A percentile compares a stretch with the other conserved stretches of the same genome.
Evolutionary conservation across 2,329 filamentous ascomycete genomes (phyloP).

Genomic region (Teratosphaeria epicoccoides): DNA sequence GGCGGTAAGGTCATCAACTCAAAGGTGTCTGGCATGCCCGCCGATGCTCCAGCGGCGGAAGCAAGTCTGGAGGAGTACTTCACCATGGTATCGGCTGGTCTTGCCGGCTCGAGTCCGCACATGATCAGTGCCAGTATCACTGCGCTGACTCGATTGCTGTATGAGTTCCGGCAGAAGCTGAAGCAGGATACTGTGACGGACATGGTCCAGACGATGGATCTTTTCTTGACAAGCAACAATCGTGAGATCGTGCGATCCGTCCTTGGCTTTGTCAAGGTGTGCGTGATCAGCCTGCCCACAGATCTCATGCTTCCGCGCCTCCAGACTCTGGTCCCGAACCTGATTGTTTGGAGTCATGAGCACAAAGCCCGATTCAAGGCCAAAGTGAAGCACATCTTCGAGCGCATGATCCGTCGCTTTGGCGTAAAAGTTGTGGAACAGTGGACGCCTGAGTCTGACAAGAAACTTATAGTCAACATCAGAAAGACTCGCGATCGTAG

Average conservation of each 20-base stretch:
- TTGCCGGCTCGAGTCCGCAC: constrained; percentile 85
- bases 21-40: constrained; percentile 76
- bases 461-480: constrained; percentile 86
- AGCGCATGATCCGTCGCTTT: constrained; percentile 86
- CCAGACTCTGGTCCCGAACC: constrained; percentile 67
- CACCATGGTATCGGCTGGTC: constrained; percentile 93
- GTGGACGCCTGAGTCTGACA: constrained; percentile 73
- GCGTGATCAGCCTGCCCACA: constrained; percentile 72
- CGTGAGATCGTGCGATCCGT: constrained; percentile 92
- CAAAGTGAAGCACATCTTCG: constrained; percentile 96
- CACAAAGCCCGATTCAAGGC: constrained; percentile 95
- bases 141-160: constrained; percentile 83
- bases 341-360: constrained; percentile 94
- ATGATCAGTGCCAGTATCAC: constrained; percentile 98
- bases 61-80: constrained; percentile 91
- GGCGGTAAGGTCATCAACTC: constrained; percentile 71
- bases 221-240: constrained; percentile 94
- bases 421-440: constrained; percentile 71
- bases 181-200: constrained; percentile 63
- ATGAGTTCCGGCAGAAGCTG: constrained; percentile 70
- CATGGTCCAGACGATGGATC: constrained; percentile 85
- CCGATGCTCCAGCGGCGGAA: constrained; percentile 60
- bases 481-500: constrained; percentile 85
- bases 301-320: constrained; percentile 71
- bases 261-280: constrained; percentile 93